Percentiles rank a stretch among this genome's conserved stretches.
These are phyloP conservation scores for Tripidium arundinaceum DNA, from an alignment of 202 grass and related monocot species.

Conservation along the genomic window DNA sequence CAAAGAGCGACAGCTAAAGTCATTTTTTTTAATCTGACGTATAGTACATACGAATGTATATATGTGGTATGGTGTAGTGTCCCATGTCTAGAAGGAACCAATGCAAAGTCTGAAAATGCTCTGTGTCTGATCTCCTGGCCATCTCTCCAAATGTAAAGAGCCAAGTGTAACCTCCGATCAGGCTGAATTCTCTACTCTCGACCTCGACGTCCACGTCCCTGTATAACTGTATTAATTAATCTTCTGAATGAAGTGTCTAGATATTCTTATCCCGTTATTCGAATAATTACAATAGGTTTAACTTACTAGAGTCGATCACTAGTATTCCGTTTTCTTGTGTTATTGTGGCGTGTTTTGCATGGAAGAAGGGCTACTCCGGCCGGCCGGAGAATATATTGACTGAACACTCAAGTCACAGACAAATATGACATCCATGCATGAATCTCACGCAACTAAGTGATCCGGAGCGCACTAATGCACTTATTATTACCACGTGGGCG, in stretches of 20 bases:
- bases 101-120: not conserved
- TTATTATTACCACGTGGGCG: no score
- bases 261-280: not conserved
- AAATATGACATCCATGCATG: not conserved
- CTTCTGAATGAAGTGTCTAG: not conserved
- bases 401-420: not conserved
- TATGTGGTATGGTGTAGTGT: not conserved
- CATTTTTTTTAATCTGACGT: not conserved
- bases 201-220: not conserved
- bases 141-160: slow-evolving; percentile 13
- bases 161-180: not conserved
- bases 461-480: no score
- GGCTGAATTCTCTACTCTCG: not conserved
- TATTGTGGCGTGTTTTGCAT: not conserved
- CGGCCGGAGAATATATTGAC: not conserved
- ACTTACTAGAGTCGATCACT: not conserved
- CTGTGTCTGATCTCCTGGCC: not conserved
- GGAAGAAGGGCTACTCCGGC: not conserved
- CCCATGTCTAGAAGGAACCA: slow-evolving; percentile 26
- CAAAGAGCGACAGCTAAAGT: not conserved
- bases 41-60: not conserved
- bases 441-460: not conserved
- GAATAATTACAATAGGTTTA: not conserved
- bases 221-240: not conserved
- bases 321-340: no score